These are phyloP conservation scores for Amphicarpaea edgeworthii DNA, from an alignment of 306 rosid species.

Conservation along the genomic window DNA sequence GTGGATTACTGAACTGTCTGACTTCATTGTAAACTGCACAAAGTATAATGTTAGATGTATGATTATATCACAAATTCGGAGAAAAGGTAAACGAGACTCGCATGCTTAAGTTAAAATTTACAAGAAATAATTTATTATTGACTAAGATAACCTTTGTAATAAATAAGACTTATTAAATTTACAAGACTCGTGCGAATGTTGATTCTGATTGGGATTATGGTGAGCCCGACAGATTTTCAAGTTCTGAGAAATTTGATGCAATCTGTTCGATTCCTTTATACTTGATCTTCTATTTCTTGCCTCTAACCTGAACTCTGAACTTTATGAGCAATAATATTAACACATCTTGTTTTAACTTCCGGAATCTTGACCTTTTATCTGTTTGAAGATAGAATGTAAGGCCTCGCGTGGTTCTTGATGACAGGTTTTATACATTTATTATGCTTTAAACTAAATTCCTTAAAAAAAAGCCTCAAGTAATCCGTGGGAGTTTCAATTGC, in stretches of 20 bases:
- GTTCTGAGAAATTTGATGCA: slow-evolving; percentile 11
- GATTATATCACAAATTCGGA: slow-evolving; percentile 6
- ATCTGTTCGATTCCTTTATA: background rate
- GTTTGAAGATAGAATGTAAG: slow-evolving; percentile 25
- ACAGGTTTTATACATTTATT: background rate
- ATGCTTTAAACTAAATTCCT: too few relatives aligned
- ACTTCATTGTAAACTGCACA: slow-evolving; percentile 4
- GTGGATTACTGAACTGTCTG: slow-evolving; percentile 28
- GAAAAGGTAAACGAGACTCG: slow-evolving; percentile 5
- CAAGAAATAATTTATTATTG: too few relatives aligned
- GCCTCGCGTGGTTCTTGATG: slow-evolving; percentile 31
- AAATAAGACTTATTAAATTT: too few relatives aligned
- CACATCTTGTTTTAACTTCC: slow-evolving; percentile 14
- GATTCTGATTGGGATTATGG: slow-evolving; percentile 31
- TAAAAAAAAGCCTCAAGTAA: slow-evolving; percentile 21
- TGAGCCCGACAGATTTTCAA: slow-evolving; percentile 2
- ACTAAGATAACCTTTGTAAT: too few relatives aligned
- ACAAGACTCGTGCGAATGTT: too few relatives aligned
- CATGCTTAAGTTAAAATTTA: background rate
- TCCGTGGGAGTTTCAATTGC: slow-evolving; percentile 20
- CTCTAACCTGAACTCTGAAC: slow-evolving; percentile 24
- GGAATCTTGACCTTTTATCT: slow-evolving; percentile 10
- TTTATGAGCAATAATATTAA: slow-evolving; percentile 3
- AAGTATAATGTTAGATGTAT: background rate
- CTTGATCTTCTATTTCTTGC: slow-evolving; percentile 16